Conservation (phyloP, 2,329 filamentous ascomycete genomes). For the Diplocarpon rosae region DNA sequence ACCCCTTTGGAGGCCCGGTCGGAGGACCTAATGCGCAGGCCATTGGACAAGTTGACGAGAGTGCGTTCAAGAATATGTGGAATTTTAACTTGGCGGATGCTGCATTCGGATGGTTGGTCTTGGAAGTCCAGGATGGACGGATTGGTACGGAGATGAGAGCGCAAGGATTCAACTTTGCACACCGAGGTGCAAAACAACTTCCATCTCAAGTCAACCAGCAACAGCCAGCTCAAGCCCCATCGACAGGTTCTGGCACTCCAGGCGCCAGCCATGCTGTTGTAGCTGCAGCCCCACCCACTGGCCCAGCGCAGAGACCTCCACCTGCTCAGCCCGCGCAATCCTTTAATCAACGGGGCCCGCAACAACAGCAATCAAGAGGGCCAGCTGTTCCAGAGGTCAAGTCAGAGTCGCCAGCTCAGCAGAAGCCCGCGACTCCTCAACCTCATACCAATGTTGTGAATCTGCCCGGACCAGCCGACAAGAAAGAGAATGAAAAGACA, state of each 20-base stretch:
- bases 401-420: constrained; percentile 25
- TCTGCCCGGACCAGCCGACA: constrained; percentile 29
- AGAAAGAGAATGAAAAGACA: constrained; percentile 48
- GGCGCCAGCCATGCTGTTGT: constrained; percentile 26
- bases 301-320: constrained; percentile 23
- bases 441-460: constrained; percentile 28
- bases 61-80: constrained; percentile 99
- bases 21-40: constrained; percentile 53
- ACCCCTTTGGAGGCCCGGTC: constrained; percentile 85
- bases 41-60: constrained; percentile 90
- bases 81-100: constrained; percentile 98
- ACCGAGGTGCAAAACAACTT: constrained; percentile 75
- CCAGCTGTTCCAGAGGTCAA: constrained; percentile 23
- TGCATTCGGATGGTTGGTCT: constrained; percentile 88
- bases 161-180: constrained; percentile 98
- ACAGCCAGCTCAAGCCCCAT: constrained; percentile 27
- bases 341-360: constrained; percentile 20
- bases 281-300: constrained; percentile 26
- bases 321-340: constrained; percentile 17
- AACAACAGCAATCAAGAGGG: constrained; percentile 24
- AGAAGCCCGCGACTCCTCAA: constrained; percentile 38
- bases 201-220: constrained; percentile 28
- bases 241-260: constrained; percentile 28
- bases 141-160: constrained; percentile 98
- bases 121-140: constrained; percentile 89